These are phyloP conservation scores for Pelargonium myrrhifolium DNA, from an alignment of 441 rosid genomes.

Conservation along the genomic window DNA sequence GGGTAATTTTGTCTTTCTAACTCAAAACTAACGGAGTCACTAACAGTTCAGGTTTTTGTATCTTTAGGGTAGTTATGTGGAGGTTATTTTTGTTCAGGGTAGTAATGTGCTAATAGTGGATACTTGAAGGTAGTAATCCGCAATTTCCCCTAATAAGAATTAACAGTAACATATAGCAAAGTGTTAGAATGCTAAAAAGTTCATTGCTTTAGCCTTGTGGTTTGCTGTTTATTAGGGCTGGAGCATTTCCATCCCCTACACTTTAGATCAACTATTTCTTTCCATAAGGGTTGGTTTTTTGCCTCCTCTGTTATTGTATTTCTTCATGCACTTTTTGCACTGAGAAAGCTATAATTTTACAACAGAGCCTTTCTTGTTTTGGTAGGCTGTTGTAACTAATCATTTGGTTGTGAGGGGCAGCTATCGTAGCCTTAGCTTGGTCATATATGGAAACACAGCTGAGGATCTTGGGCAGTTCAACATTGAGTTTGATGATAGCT, in stretches of 20 bases:
- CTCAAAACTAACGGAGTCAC: too few relatives aligned
- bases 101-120: too few relatives aligned
- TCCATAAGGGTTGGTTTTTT: neutral
- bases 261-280: neutral
- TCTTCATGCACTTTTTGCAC: conserved; percentile 6
- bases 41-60: too few relatives aligned
- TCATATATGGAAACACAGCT: conserved; percentile 87
- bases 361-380: conserved; percentile 7
- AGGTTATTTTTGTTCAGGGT: too few relatives aligned
- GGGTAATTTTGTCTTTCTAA: too few relatives aligned
- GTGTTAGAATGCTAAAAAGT: too few relatives aligned
- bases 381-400: conserved; percentile 95
- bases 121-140: too few relatives aligned
- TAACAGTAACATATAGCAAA: too few relatives aligned
- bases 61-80: too few relatives aligned
- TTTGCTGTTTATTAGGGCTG: neutral
- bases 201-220: neutral
- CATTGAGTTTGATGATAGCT: conserved; percentile 84
- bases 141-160: too few relatives aligned
- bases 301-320: neutral
- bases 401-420: conserved; percentile 95
- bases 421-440: conserved; percentile 87
- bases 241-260: neutral
- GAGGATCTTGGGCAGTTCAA: conserved; percentile 98
- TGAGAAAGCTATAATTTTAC: conserved; percentile 9